Conservation (phyloP, 345 rosid species). For the Brassica rapa region DNA sequence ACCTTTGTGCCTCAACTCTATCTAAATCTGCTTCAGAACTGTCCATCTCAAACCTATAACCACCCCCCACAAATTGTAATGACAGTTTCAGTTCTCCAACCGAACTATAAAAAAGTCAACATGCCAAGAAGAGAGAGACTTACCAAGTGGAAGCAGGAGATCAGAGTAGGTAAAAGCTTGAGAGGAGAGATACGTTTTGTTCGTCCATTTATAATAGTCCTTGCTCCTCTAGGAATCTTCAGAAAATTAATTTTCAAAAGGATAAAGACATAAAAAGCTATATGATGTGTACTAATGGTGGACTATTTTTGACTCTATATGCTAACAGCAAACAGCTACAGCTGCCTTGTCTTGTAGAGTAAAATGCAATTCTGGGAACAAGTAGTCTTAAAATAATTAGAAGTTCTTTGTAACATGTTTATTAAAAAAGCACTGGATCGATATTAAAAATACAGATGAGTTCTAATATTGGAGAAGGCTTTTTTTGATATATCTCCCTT, state of each 20-base stretch:
- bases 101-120: too few relatives aligned
- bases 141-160: too few relatives aligned
- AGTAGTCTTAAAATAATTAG: background rate
- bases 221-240: background rate
- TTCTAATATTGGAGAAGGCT: background rate
- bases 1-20: too few relatives aligned
- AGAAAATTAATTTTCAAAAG: background rate
- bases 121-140: too few relatives aligned
- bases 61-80: too few relatives aligned
- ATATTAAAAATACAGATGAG: background rate
- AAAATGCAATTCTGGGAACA: background rate
- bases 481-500: background rate
- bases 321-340: conserved; percentile 6
- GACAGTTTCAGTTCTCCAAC: too few relatives aligned
- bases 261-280: background rate
- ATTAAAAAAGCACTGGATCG: background rate
- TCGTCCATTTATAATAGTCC: too few relatives aligned
- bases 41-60: too few relatives aligned
- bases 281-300: background rate
- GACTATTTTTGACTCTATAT: background rate
- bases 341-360: background rate
- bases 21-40: too few relatives aligned
- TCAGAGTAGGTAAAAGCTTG: too few relatives aligned
- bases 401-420: background rate
- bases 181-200: too few relatives aligned